phyloP scores from a whole-genome alignment of 768 basidiomycete genomes.

The Serpula lacrymans region DNA sequence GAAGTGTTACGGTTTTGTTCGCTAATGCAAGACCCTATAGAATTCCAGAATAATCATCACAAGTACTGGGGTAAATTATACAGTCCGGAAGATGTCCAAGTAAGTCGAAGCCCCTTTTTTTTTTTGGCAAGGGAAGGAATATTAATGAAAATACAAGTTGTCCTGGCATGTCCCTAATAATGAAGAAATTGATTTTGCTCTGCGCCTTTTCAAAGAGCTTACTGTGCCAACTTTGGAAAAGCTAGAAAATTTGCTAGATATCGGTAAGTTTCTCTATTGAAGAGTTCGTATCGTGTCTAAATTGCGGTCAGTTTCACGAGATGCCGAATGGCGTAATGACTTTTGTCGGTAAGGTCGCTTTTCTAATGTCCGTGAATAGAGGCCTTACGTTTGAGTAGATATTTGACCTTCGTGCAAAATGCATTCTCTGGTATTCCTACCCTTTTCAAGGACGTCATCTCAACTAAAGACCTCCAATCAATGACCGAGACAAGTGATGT shows the following conservation, averaged over 20 bases:
- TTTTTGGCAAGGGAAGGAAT: not conserved
- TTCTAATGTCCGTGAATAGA: not conserved
- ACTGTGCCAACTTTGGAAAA: conserved; percentile 58
- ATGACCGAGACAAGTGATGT: conserved; percentile 59
- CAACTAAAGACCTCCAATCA: conserved; percentile 43
- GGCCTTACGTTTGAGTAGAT: conserved; percentile 32
- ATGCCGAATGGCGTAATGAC: conserved; percentile 77
- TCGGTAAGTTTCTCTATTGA: conserved; percentile 34
- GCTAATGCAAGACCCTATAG: conserved; percentile 31
- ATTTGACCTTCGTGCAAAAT: conserved; percentile 69
- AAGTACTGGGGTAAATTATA: conserved; percentile 80
- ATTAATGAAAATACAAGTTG: conserved; percentile 36
- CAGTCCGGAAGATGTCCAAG: conserved; percentile 63
- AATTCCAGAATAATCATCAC: conserved; percentile 68
- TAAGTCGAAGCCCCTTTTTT: too few species aligned
- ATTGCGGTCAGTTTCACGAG: conserved; percentile 32
- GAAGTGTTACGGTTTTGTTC: not conserved
- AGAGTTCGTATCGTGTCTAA: not conserved
- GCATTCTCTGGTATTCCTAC: conserved; percentile 75
- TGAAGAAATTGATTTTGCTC: conserved; percentile 71
- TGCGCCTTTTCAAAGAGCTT: conserved; percentile 64
- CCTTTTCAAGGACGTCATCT: conserved; percentile 50
- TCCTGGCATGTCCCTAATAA: conserved; percentile 75
- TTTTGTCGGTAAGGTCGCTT: conserved; percentile 61
- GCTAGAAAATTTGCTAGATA: conserved; percentile 55